Conservation (phyloP, 78 protist genomes). For the Ministeria vibrans region DNA sequence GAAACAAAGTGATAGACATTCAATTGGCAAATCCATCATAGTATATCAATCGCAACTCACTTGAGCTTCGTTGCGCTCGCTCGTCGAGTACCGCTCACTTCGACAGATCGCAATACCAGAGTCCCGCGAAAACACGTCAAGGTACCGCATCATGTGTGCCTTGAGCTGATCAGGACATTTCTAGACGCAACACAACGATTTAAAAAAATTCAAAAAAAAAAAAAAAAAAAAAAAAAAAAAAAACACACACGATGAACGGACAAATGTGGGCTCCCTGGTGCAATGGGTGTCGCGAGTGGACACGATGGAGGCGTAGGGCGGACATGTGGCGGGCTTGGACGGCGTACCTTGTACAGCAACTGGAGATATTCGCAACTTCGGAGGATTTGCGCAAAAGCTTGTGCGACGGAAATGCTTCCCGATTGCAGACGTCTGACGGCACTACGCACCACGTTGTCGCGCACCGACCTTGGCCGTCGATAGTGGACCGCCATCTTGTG, state of each 20-base stretch:
- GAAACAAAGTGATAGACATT: not conserved
- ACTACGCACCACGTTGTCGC: not conserved
- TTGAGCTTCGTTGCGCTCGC: not conserved
- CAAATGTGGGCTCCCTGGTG: not conserved
- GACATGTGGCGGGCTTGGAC: not conserved
- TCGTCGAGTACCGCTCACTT: not conserved
- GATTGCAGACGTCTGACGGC: not conserved
- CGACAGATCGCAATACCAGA: not conserved
- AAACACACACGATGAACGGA: too few relatives aligned
- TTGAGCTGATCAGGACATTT: not conserved
- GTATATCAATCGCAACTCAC: not conserved
- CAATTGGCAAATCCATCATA: not conserved
- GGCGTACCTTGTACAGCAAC: not conserved
- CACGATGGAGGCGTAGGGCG: not conserved
- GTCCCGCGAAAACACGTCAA: not conserved
- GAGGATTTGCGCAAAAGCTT: not conserved
- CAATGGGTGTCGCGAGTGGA: not conserved
- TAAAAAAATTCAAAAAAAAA: too few relatives aligned
- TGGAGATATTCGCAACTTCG: not conserved
- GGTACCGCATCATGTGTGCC: slow-evolving; percentile 3
- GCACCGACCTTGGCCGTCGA: not conserved
- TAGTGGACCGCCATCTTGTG: not conserved
- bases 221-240: too few relatives aligned
- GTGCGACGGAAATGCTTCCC: too few relatives aligned
- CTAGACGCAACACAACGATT: too few relatives aligned